A percentile compares a stretch with the other conserved stretches of the same genome.
These are phyloP conservation scores for Blastobotrys raffinosifermentans DNA, from an alignment of 1,139 yeast genomes.

Conservation along the genomic window DNA sequence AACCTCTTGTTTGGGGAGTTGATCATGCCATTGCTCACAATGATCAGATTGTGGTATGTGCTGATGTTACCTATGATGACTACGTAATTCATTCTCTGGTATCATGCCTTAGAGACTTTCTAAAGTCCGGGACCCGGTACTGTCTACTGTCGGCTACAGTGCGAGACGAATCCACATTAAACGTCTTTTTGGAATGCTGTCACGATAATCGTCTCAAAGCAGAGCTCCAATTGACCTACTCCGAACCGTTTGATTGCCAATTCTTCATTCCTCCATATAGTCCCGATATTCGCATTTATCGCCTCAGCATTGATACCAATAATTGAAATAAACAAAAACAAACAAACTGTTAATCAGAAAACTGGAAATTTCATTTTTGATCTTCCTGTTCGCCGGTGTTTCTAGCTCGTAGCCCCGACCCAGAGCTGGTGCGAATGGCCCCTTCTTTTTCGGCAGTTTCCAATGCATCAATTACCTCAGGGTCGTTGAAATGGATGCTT, in stretches of 20 bases:
- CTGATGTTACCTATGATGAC: slow-evolving; percentile 82
- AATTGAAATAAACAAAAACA: too few species aligned
- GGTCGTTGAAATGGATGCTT: slow-evolving; percentile 16
- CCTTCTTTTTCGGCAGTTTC: neutral
- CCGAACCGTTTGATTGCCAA: slow-evolving; percentile 14
- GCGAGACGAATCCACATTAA: slow-evolving; percentile 55
- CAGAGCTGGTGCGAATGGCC: too few species aligned
- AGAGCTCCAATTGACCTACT: slow-evolving; percentile 23
- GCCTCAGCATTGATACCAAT: too few species aligned
- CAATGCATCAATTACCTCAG: slow-evolving; percentile 18
- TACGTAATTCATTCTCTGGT: slow-evolving; percentile 53
- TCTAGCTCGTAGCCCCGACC: slow-evolving; percentile 1
- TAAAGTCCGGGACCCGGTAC: slow-evolving; percentile 8
- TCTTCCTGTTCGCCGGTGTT: neutral
- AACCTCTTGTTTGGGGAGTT: slow-evolving; percentile 59
- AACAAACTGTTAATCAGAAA: too few species aligned
- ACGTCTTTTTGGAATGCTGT: slow-evolving; percentile 47
- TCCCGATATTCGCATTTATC: slow-evolving; percentile 20
- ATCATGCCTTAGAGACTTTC: slow-evolving; percentile 36
- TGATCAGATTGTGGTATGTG: slow-evolving; percentile 44
- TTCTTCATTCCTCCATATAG: slow-evolving; percentile 21
- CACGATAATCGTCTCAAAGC: slow-evolving; percentile 25
- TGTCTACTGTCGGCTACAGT: slow-evolving; percentile 54
- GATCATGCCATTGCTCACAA: slow-evolving; percentile 31
- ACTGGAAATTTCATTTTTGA: neutral